These are phyloP conservation scores for Metschnikowia drakensbergensis DNA, from an alignment of 805 yeast genomes.

Conservation along the genomic window DNA sequence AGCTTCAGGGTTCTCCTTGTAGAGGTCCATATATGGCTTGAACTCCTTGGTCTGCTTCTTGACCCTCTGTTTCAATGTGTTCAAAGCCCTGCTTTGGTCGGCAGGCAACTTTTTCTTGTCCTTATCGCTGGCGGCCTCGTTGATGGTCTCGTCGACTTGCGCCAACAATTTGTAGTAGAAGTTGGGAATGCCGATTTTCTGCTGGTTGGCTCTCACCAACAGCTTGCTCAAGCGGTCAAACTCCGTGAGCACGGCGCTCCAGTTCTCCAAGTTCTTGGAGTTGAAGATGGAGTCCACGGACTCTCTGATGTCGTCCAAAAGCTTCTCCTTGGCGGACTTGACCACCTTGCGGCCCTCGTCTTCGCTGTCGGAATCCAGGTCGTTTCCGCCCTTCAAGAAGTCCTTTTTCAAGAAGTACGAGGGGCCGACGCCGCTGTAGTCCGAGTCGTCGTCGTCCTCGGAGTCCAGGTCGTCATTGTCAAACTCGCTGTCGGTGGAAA, in stretches of 20 bases:
- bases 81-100: conserved; percentile 78
- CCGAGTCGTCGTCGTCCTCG: conserved; percentile 31
- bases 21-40: conserved; percentile 54
- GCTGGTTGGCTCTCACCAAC: conserved; percentile 68
- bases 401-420: conserved; percentile 52
- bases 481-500: conserved; percentile 46
- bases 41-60: conserved; percentile 74
- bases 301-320: conserved; percentile 78
- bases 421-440: conserved; percentile 42
- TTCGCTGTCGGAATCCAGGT: conserved; percentile 46
- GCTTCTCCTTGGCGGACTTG: conserved; percentile 89
- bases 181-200: conserved; percentile 69
- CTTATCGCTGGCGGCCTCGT: conserved; percentile 44
- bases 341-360: conserved; percentile 81
- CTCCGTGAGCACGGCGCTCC: conserved; percentile 70
- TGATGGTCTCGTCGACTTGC: conserved; percentile 66
- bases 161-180: conserved; percentile 65
- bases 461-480: conserved; percentile 40
- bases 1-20: conserved; percentile 66
- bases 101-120: conserved; percentile 77
- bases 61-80: conserved; percentile 82
- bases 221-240: conserved; percentile 74
- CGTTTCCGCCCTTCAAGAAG: conserved; percentile 40
- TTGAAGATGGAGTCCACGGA: conserved; percentile 64
- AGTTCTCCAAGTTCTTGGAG: conserved; percentile 67